A percentile compares a stretch with the other conserved stretches of the same genome.
Evolutionary conservation across 2,329 filamentous ascomycete species (phyloP).

Genomic region (Venturia effusa): DNA sequence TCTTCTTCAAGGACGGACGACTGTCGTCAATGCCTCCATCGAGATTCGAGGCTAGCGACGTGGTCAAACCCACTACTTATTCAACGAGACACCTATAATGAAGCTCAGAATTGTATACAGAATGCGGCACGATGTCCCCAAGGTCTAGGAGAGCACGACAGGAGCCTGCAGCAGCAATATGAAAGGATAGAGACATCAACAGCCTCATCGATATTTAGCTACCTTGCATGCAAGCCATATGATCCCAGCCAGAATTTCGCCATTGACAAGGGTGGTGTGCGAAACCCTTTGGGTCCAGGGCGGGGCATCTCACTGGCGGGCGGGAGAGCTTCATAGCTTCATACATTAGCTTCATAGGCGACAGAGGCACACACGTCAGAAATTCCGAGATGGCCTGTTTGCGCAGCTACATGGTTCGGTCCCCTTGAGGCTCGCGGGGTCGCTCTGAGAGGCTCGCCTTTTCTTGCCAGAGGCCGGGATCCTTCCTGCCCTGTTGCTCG

Average conservation of each 20-base stretch:
- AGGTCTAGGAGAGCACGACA: too few species aligned
- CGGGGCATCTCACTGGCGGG: background rate
- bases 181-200: background rate
- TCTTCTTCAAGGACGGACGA: background rate
- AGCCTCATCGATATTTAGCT: background rate
- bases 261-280: background rate
- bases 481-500: background rate
- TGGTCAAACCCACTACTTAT: too few species aligned
- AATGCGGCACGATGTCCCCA: too few species aligned
- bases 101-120: too few species aligned
- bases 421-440: too few species aligned
- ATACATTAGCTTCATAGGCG: too few species aligned
- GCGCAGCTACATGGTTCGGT: too few species aligned
- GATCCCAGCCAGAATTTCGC: background rate
- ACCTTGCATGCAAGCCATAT: background rate
- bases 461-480: too few species aligned
- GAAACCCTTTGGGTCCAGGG: background rate
- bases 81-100: too few species aligned
- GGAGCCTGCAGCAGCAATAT: too few species aligned
- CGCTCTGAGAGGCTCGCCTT: too few species aligned
- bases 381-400: background rate
- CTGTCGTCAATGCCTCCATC: background rate
- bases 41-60: too few species aligned
- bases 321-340: background rate
- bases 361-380: background rate